phyloP scores from a whole-genome alignment of 2,329 filamentous ascomycete species.

The Hortaea werneckii region DNA sequence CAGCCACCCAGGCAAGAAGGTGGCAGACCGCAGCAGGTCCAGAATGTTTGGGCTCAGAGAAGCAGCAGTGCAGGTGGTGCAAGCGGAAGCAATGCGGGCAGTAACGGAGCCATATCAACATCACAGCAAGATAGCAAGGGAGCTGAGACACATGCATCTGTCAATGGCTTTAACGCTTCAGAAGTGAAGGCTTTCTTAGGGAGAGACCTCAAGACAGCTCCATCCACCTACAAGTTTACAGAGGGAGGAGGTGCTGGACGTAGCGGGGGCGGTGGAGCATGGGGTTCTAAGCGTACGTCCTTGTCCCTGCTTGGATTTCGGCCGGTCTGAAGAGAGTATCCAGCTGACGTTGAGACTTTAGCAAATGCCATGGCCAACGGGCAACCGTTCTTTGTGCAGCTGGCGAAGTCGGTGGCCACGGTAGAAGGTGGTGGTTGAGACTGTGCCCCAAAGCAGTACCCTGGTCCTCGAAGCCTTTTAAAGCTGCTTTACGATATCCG shows the following conservation, averaged over 20 bases:
- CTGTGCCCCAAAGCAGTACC: too few species aligned
- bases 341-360: not conserved
- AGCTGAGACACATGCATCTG: conserved; percentile 21
- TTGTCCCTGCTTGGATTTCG: not conserved
- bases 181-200: conserved; percentile 34
- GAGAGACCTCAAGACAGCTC: conserved; percentile 25
- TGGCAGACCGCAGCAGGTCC: conserved; percentile 8
- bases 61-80: conserved; percentile 4
- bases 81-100: conserved; percentile 2
- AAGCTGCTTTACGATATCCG: too few species aligned
- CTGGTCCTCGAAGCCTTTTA: too few species aligned
- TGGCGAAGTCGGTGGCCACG: conserved; percentile 35
- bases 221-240: conserved; percentile 15
- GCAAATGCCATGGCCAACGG: conserved; percentile 33
- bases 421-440: conserved; percentile 24
- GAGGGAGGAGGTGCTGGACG: conserved; percentile 4
- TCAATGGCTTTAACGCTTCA: conserved; percentile 32
- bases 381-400: conserved; percentile 35
- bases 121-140: conserved; percentile 1
- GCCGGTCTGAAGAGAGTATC: not conserved
- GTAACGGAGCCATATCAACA: conserved; percentile 10
- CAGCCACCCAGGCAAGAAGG: conserved; percentile 10
- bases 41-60: conserved; percentile 17
- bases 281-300: conserved; percentile 30
- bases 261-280: conserved; percentile 26